Evolutionary conservation across 108 stramenopile species (phyloP).

Genomic region (Cylindrotheca fusiformis): DNA sequence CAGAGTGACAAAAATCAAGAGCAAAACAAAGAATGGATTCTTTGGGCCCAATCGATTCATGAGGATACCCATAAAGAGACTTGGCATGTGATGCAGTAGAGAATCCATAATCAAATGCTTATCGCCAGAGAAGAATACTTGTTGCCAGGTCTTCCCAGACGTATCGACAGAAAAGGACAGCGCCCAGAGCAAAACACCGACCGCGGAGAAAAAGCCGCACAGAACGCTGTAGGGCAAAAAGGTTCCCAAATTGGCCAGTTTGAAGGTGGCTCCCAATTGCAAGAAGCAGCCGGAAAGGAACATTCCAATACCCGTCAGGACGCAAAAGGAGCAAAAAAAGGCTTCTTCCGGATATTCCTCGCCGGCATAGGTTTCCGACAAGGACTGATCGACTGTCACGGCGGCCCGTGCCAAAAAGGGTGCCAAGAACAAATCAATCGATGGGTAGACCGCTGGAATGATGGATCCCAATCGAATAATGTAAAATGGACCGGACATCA

Average conservation of each 20-base stretch:
- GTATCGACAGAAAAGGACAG: conserved; percentile 61
- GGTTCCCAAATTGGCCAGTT: conserved; percentile 60
- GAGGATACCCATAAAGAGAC: conserved; percentile 38
- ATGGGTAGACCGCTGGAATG: conserved; percentile 51
- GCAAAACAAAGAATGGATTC: conserved; percentile 48
- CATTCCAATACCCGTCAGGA: conserved; percentile 55
- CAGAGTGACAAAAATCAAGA: conserved; percentile 40
- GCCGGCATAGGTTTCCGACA: conserved; percentile 14
- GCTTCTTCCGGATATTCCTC: conserved; percentile 25
- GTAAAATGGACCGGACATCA: conserved; percentile 22
- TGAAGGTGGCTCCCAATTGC: conserved; percentile 48
- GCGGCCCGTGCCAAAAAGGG: conserved; percentile 70
- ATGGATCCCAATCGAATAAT: conserved; percentile 17
- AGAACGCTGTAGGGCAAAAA: conserved; percentile 69
- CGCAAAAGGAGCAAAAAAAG: conserved; percentile 62
- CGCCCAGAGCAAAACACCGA: conserved; percentile 65
- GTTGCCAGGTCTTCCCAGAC: conserved; percentile 24
- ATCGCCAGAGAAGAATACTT: conserved; percentile 39
- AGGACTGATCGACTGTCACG: conserved; percentile 39
- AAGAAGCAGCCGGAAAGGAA: conserved; percentile 37
- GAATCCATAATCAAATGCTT: conserved; percentile 9
- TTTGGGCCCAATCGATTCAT: conserved; percentile 58
- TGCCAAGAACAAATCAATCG: conserved; percentile 61
- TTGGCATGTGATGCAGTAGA: conserved; percentile 49
- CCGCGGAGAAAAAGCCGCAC: conserved; percentile 79